Base-by-base conservation (phyloP, 2,329 filamentous ascomycete genomes). In the Colletotrichum lini region DNA sequence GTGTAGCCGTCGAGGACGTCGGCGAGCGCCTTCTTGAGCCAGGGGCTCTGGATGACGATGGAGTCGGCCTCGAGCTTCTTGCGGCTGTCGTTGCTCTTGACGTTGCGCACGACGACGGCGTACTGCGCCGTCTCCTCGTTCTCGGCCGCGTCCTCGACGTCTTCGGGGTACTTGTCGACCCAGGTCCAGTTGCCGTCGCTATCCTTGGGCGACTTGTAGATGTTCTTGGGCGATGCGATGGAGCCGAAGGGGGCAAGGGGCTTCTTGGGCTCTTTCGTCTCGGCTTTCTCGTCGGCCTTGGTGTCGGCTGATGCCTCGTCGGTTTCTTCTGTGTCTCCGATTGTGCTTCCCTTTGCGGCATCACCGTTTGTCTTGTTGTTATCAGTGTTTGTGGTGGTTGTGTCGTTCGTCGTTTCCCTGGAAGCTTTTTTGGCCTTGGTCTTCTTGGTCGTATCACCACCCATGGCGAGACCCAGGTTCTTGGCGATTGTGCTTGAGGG, bases 41-140 rank as follows among this genome's bases (percentile, higher is more conserved):
- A 82, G 1, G 90, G 88, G 23, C 87, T 91, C 78, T 93, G 91
- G 7, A 93, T 81, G 54, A 92, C 84, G 69, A 93, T 87, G 57
- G 88, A 90, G 75, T 92, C 85, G 30, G 91, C 84, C 65, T 87
- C 81, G 42, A 92, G 85, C 56, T 87, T 88, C 78, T 90, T 91
- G 67, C 87, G 85, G 38, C 88, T 87, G 76, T 91, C 87, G 57
- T 84, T 85, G 74, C 85, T 85, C 79, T 87, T 89, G 66, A 85
- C 82, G 76, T 92, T 88, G 54, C 89, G 87, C 1, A 90, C 84
- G 38, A 92, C 81, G 59, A 91, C 82, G 2, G 90, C 90, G 76
- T 87, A 92, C 73, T 88, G 89, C 45, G 86, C 86, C 1, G 89
- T 91, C 74, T 90, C 85, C 21, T 87, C 86, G 73, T 91, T 89